Conservation (phyloP, 768 basidiomycete genomes). For the Butyriboletus loyo region DNA sequence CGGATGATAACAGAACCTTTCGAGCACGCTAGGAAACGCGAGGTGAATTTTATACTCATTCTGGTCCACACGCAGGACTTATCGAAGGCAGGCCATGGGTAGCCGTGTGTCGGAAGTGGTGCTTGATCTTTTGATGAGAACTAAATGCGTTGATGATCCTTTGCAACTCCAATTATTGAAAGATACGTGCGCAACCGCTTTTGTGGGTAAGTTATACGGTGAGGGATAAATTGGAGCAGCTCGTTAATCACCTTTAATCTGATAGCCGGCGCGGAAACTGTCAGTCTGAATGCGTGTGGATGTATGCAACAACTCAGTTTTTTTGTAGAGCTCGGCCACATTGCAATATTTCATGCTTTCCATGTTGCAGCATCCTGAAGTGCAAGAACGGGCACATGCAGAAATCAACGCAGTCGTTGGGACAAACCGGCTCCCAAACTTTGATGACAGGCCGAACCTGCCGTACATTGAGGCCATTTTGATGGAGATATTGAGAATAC, state of each 20-base stretch:
- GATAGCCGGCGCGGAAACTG: constrained; percentile 21
- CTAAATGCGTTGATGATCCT: not conserved
- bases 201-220: constrained; percentile 13
- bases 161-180: constrained; percentile 11
- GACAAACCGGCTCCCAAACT: constrained; percentile 22
- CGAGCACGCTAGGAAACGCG: constrained; percentile 9
- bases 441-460: constrained; percentile 20
- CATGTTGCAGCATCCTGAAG: constrained; percentile 31
- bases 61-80: not conserved
- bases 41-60: constrained; percentile 1
- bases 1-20: constrained; percentile 18
- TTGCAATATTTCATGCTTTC: constrained; percentile 29
- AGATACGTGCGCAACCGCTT: constrained; percentile 9
- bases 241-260: not conserved
- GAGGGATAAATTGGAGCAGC: not conserved
- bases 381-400: constrained; percentile 29
- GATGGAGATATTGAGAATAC: constrained; percentile 23
- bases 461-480: constrained; percentile 31
- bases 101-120: constrained; percentile 13
- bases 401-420: constrained; percentile 33
- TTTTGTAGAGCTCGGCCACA: constrained; percentile 8
- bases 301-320: not conserved
- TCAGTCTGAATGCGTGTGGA: not conserved
- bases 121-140: constrained; percentile 4
- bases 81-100: constrained; percentile 7